These are phyloP conservation scores for Sarocladium strictum DNA, from an alignment of 2,329 filamentous ascomycete species.

Conservation along the genomic window DNA sequence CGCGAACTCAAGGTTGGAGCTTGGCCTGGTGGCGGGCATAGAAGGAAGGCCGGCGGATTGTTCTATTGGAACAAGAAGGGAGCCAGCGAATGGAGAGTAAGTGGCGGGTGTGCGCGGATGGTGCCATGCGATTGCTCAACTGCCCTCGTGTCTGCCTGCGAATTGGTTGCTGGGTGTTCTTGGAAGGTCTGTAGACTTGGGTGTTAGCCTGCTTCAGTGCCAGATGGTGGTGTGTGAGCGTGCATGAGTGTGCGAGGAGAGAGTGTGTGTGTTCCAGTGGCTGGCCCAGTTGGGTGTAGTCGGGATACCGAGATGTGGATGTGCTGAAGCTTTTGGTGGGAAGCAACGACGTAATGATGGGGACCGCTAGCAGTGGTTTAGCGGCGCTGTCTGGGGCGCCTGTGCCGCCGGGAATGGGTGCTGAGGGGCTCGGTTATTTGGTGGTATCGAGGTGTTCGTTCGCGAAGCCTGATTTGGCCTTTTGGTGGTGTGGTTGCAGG, in stretches of 20 bases:
- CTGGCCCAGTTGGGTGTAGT: not conserved
- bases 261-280: not conserved
- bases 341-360: slow-evolving; percentile 9
- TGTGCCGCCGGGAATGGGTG: slow-evolving; percentile 3
- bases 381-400: slow-evolving; percentile 5
- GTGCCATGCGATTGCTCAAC: slow-evolving; percentile 8
- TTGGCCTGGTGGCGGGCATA: slow-evolving; percentile 8
- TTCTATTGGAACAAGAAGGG: slow-evolving; percentile 4
- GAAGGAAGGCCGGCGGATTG: slow-evolving; percentile 4
- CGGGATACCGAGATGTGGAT: not conserved
- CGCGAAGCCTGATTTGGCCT: not conserved
- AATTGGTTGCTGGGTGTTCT: not conserved
- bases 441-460: not conserved
- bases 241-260: no score
- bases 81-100: not conserved
- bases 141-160: not conserved
- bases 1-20: slow-evolving; percentile 5
- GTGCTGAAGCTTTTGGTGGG: slow-evolving; percentile 2
- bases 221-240: not conserved
- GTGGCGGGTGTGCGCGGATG: not conserved
- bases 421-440: not conserved
- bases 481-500: not conserved
- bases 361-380: not conserved
- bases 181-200: not conserved
- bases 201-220: not conserved